These are phyloP conservation scores for Trichoderma erinaceum DNA, from an alignment of 495 filamentous ascomycete genomes.

Conservation along the genomic window DNA sequence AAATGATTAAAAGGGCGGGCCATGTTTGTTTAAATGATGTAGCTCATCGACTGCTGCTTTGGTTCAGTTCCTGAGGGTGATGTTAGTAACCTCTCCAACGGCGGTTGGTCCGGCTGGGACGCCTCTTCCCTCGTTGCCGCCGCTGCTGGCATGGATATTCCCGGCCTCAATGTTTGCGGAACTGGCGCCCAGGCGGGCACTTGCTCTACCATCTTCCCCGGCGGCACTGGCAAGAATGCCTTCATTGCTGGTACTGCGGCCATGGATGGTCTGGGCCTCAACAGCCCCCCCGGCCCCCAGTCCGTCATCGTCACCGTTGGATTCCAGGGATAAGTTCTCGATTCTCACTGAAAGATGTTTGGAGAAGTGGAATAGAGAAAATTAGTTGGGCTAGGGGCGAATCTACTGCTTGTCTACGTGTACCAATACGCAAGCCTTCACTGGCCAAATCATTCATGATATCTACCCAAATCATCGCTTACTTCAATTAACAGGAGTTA, in stretches of 20 bases:
- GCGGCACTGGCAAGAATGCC: conserved; percentile 30
- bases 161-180: conserved; percentile 29
- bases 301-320: conserved; percentile 25
- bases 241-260: conserved; percentile 34
- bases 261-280: conserved; percentile 32
- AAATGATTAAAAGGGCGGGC: too few species aligned
- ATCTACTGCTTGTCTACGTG: too few species aligned
- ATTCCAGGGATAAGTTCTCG: conserved; percentile 20
- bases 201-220: conserved; percentile 31
- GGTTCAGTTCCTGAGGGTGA: not conserved
- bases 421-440: too few species aligned
- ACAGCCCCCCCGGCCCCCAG: conserved; percentile 22
- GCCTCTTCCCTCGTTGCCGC: conserved; percentile 32
- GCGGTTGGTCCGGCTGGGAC: conserved; percentile 34
- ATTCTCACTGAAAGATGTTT: not conserved
- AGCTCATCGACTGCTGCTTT: too few species aligned
- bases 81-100: conserved; percentile 30
- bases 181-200: conserved; percentile 17
- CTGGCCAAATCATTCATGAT: too few species aligned
- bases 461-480: too few species aligned
- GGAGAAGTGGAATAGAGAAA: not conserved
- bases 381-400: not conserved
- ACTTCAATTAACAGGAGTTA: too few species aligned
- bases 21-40: too few species aligned
- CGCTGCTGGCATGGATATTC: conserved; percentile 26